Percentiles rank a stretch among this genome's conserved stretches.
Evolutionary conservation across 176 grass and related monocot species (phyloP).

Genomic region (Phoenix dactylifera): DNA sequence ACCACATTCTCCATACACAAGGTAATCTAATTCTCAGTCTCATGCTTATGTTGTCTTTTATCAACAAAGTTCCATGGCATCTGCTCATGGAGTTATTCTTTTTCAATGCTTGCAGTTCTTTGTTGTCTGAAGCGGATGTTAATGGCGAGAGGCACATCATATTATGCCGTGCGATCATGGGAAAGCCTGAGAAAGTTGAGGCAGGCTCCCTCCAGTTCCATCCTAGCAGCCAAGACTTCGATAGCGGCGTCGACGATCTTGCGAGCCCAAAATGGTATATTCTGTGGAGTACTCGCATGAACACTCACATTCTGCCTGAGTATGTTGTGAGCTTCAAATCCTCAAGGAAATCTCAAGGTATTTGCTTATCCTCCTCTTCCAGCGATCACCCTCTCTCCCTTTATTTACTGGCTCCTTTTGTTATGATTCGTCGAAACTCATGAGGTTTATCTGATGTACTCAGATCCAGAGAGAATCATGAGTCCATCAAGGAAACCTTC

Average conservation of each 20-base stretch:
- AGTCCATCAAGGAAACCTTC: slow-evolving; percentile 16
- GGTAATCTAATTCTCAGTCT: slow-evolving; percentile 19
- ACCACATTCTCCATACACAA: slow-evolving; percentile 39
- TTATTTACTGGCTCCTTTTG: too few species aligned
- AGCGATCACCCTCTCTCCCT: slow-evolving; percentile 1
- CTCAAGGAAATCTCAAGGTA: slow-evolving; percentile 18
- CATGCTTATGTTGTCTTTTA: too few species aligned
- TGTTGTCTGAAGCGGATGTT: slow-evolving; percentile 43
- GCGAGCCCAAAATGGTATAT: slow-evolving; percentile 66
- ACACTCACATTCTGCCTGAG: slow-evolving; percentile 68
- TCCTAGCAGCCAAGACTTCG: slow-evolving; percentile 45
- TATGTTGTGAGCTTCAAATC: slow-evolving; percentile 77
- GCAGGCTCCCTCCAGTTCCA: slow-evolving; percentile 41
- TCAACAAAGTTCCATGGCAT: too few species aligned
- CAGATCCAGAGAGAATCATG: slow-evolving; percentile 22
- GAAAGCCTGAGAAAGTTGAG: slow-evolving; percentile 42
- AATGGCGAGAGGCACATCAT: slow-evolving; percentile 60
- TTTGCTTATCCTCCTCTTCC: too few species aligned
- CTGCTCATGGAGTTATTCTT: neutral
- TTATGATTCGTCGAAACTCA: neutral
- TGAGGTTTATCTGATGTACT: slow-evolving; percentile 6
- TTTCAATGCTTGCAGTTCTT: slow-evolving; percentile 28
- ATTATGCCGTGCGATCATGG: slow-evolving; percentile 71
- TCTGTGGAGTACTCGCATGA: slow-evolving; percentile 69
- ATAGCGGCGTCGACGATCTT: slow-evolving; percentile 60